phyloP scores from a whole-genome alignment of 306 rosid species.

The Citrullus amarus region DNA sequence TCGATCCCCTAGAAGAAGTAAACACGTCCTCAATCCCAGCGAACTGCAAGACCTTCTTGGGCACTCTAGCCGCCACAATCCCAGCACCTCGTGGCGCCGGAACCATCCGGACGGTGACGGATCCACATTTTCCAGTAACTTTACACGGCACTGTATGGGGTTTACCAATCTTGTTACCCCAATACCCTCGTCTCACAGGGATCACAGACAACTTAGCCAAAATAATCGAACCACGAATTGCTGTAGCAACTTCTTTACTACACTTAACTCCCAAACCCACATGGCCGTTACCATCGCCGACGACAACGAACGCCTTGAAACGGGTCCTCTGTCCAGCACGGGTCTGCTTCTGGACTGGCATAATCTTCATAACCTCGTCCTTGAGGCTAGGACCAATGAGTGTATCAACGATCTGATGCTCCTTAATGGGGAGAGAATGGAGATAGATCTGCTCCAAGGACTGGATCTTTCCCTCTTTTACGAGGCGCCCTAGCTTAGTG shows the following conservation, averaged over 20 bases:
- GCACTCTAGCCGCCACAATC: neutral
- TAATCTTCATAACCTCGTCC: neutral
- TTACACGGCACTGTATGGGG: neutral
- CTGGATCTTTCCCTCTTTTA: neutral
- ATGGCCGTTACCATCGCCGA: neutral
- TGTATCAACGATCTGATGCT: neutral
- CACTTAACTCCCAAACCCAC: neutral
- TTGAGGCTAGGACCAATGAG: neutral
- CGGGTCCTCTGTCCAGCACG: neutral
- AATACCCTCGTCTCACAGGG: neutral
- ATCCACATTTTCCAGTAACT: neutral
- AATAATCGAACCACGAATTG: neutral
- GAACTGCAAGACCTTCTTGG: neutral
- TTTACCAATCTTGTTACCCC: neutral
- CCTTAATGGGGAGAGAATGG: neutral
- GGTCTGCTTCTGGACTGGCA: neutral
- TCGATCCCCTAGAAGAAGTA: neutral
- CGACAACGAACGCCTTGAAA: neutral
- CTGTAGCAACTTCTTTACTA: neutral
- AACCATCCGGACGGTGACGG: neutral
- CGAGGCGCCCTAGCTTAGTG: neutral
- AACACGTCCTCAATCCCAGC: neutral
- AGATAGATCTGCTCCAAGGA: neutral
- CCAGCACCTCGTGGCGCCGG: neutral
- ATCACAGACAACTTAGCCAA: neutral